These are phyloP conservation scores for Aureobasidium sp. DNA, from an alignment of 2,329 filamentous ascomycete species.

Conservation along the genomic window DNA sequence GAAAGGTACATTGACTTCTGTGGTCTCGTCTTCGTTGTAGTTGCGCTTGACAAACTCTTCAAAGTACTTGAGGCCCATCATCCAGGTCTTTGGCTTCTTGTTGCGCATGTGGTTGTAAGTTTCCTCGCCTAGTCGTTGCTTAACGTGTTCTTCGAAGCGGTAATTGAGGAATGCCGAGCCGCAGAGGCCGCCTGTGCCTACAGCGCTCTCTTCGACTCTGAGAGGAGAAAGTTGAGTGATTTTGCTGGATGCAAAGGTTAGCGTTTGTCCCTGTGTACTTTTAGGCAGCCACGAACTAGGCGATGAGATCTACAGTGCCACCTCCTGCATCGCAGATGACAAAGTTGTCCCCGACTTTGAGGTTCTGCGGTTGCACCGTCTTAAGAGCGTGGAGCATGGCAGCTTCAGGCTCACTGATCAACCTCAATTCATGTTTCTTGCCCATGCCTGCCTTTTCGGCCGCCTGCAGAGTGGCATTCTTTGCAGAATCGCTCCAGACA, in stretches of 20 bases:
- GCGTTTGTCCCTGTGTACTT: neutral
- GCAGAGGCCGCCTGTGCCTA: conserved; percentile 71
- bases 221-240: conserved; percentile 68
- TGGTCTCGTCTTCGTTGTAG: conserved; percentile 65
- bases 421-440: conserved; percentile 56
- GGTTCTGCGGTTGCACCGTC: conserved; percentile 68
- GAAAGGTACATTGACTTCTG: conserved; percentile 70
- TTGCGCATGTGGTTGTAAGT: conserved; percentile 66
- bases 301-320: conserved; percentile 51
- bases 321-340: conserved; percentile 53
- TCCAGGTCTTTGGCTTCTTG: conserved; percentile 75
- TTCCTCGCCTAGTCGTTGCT: conserved; percentile 39
- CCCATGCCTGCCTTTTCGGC: conserved; percentile 73
- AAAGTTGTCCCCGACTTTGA: conserved; percentile 59
- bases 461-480: conserved; percentile 72
- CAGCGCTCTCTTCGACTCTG: conserved; percentile 71
- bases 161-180: conserved; percentile 77
- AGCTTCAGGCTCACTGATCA: conserved; percentile 75
- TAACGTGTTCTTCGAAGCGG: conserved; percentile 71
- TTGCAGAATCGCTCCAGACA: conserved; percentile 77
- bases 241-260: conserved; percentile 55
- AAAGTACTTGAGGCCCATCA: conserved; percentile 65
- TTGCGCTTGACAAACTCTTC: conserved; percentile 82
- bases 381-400: conserved; percentile 74
- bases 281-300: neutral